These are phyloP conservation scores for Arachis monticola DNA, from an alignment of 331 rosid genomes.

Conservation along the genomic window DNA sequence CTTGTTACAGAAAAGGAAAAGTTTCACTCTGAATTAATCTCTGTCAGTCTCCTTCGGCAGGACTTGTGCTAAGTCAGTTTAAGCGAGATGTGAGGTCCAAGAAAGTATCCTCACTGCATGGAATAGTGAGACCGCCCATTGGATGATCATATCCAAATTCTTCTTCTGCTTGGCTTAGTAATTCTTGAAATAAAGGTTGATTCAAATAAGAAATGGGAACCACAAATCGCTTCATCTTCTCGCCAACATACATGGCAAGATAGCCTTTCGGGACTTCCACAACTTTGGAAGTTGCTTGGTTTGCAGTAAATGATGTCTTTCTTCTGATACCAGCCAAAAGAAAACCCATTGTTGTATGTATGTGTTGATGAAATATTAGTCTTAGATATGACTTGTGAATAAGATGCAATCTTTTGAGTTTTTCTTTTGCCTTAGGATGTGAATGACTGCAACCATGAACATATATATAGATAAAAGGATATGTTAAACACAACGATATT, in stretches of 20 bases:
- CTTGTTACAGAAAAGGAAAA: background rate
- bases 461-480: constrained; percentile 45
- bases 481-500: constrained; percentile 7
- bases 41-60: no score
- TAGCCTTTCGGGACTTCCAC: constrained; percentile 37
- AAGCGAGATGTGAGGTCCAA: no score
- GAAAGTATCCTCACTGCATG: background rate
- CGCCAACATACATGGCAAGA: constrained; percentile 43
- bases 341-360: constrained; percentile 45
- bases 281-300: background rate
- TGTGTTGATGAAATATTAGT: background rate
- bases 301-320: constrained; percentile 11
- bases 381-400: background rate
- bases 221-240: constrained; percentile 38
- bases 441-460: constrained; percentile 2
- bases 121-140: constrained; percentile 37
- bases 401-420: background rate
- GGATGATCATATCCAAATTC: constrained; percentile 17
- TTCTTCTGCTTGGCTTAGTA: background rate
- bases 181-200: constrained; percentile 7
- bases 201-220: background rate
- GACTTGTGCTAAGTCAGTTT: no score
- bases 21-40: background rate
- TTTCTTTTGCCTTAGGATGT: constrained; percentile 9
- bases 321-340: constrained; percentile 29